phyloP scores from a whole-genome alignment of 2,329 filamentous ascomycete species.

The Fusarium sp. region DNA sequence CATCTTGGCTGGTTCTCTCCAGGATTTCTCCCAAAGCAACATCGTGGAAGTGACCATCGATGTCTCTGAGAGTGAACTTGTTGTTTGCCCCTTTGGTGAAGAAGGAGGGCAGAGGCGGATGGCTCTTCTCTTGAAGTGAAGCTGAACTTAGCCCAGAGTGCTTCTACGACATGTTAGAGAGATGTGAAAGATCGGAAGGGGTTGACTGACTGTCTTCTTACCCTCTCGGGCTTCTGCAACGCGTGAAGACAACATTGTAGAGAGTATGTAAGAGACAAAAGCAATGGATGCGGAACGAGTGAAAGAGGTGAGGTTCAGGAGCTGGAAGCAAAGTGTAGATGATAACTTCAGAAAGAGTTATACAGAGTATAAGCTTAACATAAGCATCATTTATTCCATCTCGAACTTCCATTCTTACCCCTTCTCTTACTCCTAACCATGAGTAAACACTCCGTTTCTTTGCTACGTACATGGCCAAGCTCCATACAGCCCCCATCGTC shows the following conservation, averaged over 20 bases:
- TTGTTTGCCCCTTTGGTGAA: constrained; percentile 12
- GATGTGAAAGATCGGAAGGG: fast-evolving
- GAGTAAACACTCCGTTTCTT: not conserved
- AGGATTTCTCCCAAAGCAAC: constrained; percentile 3
- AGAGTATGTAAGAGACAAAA: not conserved
- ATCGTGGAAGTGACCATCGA: constrained; percentile 1
- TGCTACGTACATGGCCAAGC: not conserved
- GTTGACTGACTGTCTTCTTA: constrained; percentile 1
- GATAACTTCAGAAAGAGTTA: not conserved
- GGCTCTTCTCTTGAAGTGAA: constrained; percentile 3
- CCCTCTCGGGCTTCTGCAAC: not conserved
- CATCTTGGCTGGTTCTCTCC: constrained; percentile 13
- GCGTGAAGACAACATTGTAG: constrained; percentile 11
- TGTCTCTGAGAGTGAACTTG: constrained; percentile 8
- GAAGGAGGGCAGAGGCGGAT: constrained; percentile 10
- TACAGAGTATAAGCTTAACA: constrained; percentile 6
- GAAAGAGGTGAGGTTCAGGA: not conserved
- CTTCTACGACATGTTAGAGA: constrained; percentile 14
- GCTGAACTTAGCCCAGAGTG: not conserved
- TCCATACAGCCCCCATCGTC: not conserved
- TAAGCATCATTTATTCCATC: not conserved
- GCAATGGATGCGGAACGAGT: not conserved
- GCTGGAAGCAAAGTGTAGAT: not conserved
- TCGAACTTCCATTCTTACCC: not conserved
- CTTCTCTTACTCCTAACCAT: no score